These are phyloP conservation scores for Talaromyces marneffei DNA, from an alignment of 2,329 filamentous ascomycete species.

Conservation along the genomic window DNA sequence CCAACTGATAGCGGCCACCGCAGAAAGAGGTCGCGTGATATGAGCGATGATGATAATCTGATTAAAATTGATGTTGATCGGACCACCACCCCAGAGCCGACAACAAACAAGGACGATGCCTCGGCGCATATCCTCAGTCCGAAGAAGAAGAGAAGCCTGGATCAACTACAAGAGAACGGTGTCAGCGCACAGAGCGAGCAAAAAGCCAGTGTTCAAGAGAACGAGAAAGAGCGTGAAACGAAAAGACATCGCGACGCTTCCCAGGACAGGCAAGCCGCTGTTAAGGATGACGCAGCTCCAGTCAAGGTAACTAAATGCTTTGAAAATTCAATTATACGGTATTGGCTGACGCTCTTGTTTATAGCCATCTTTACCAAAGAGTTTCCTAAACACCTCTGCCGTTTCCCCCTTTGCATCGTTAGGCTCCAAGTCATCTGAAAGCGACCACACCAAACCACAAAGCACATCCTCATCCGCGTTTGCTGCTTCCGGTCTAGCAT, in stretches of 20 bases:
- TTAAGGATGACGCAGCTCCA: constrained; percentile 11
- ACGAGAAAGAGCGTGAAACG: constrained; percentile 34
- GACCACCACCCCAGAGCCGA: constrained; percentile 24
- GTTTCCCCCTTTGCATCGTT: constrained; percentile 40
- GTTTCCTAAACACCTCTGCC: constrained; percentile 40
- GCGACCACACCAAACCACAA: constrained; percentile 17
- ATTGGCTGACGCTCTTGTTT: constrained; percentile 19
- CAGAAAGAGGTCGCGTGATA: constrained; percentile 16
- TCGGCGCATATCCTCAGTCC: constrained; percentile 27
- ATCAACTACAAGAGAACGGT: constrained; percentile 37
- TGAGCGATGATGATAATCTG: constrained; percentile 23
- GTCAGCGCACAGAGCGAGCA: constrained; percentile 19
- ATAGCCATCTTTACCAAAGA: constrained; percentile 26
- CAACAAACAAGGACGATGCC: constrained; percentile 14
- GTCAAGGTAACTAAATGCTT: constrained; percentile 20
- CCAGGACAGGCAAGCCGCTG: constrained; percentile 29
- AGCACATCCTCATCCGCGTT: constrained; percentile 55
- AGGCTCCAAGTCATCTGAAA: constrained; percentile 21
- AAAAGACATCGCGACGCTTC: constrained; percentile 41
- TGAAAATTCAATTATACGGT: not conserved
- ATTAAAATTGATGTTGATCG: constrained; percentile 39
- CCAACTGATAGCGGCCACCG: constrained; percentile 10
- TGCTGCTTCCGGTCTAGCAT: constrained; percentile 61
- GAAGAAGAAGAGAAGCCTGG: constrained; percentile 41
- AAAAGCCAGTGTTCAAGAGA: constrained; percentile 16